Evolutionary conservation across 768 basidiomycete species (phyloP).

Genomic region (Brasilioporus rufonigricans): DNA sequence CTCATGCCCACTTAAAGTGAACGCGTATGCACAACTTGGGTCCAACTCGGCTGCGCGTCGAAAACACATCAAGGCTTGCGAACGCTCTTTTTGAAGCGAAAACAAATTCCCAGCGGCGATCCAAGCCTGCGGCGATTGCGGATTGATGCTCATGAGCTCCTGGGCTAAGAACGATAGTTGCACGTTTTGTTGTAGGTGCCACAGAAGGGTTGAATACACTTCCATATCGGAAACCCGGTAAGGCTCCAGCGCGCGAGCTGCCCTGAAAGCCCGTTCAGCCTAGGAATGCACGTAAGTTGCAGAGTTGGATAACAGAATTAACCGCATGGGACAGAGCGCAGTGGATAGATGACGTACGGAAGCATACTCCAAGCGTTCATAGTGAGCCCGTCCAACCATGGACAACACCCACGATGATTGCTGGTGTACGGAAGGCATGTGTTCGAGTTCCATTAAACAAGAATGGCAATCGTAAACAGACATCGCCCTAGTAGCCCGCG

Average conservation of each 20-base stretch:
- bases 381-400: slow-evolving; percentile 84
- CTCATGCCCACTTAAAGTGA: slow-evolving; percentile 96
- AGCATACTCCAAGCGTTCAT: slow-evolving; percentile 86
- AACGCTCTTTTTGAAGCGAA: slow-evolving; percentile 90
- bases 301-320: slow-evolving; percentile 13
- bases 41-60: slow-evolving; percentile 87
- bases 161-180: slow-evolving; percentile 91
- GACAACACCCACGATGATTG: slow-evolving; percentile 75
- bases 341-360: slow-evolving; percentile 55
- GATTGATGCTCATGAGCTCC: slow-evolving; percentile 80
- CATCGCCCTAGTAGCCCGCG: slow-evolving; percentile 71
- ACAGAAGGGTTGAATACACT: slow-evolving; percentile 91
- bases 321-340: slow-evolving; percentile 6
- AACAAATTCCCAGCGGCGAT: slow-evolving; percentile 96
- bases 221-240: slow-evolving; percentile 92
- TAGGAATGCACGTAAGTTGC: slow-evolving; percentile 35
- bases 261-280: slow-evolving; percentile 89
- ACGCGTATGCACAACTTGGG: slow-evolving; percentile 90
- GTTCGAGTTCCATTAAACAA: slow-evolving; percentile 75
- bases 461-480: slow-evolving; percentile 72
- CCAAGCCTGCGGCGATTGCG: slow-evolving; percentile 88
- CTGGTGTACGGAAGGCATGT: slow-evolving; percentile 71
- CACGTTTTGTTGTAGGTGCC: slow-evolving; percentile 86
- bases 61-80: slow-evolving; percentile 93
- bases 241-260: slow-evolving; percentile 81